Base-by-base conservation (phyloP, 75 land plant species). In the Cupressus sempervirens region DNA sequence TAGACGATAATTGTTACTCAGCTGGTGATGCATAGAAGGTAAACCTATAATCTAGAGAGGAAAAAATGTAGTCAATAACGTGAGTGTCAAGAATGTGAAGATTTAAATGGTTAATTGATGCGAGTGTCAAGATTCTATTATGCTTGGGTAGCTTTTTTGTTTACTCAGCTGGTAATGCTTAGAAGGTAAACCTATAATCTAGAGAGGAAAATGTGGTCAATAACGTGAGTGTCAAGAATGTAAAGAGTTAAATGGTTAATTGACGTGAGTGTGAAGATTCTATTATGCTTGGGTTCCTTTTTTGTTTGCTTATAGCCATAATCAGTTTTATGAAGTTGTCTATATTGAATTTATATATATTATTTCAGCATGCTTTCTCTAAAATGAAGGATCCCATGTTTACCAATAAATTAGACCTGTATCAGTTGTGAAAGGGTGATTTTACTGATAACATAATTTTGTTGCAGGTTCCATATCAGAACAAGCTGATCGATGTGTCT, bases 381-480 rank as follows among this genome's bases (percentile, higher is more conserved):
- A 52, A 41, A 38, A 73, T 38, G n/a, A 46, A 48, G 23, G 56
- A 43, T 45, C 14, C 29, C 45, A 30, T 41, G 15, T 41, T 68
- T 11, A 50, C 52, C 18, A 62, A 35, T 3, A 32, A 12, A 34
- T 65, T 38, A 23, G 20, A 54, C 5, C 16, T 23, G 35, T 30
- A 18, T 70, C 38, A 4, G 83, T 29, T 79, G 62, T 30, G 48
- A 9, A 14, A 45, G 36, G 10, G 8, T 52, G 11, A 32, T 15
- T 29, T 29, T 82, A 20, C 67, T 50, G 15, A 40, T 40, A 32
- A 80, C 35, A 11, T 52, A 1, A n/a, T 58, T 82, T 36, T 45
- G 40, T 87, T 86, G 29, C 91, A 94, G 98, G 97, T 93, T 23
- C 99, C 99, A 14, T 98, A 95, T 82, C 99, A 98, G 89, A 91